A percentile compares a stretch with the other conserved stretches of the same genome.
Conservation (phyloP, 176 grass and related monocot genomes). For the Oryza rufipogon region DNA sequence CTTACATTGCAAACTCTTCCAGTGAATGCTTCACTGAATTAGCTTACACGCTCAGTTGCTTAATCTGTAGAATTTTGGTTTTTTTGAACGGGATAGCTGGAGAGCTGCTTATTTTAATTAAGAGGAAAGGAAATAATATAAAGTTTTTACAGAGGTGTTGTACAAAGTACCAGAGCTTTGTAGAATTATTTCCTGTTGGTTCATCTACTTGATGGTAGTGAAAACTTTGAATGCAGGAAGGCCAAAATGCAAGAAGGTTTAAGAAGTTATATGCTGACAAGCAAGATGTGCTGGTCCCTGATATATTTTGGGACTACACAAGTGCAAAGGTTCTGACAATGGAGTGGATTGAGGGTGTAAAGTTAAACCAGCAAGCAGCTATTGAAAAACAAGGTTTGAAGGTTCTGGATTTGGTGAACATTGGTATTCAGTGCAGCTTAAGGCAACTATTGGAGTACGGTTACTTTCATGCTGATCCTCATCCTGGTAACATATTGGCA, state of each 20-base stretch:
- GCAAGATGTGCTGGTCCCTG: conserved; percentile 88
- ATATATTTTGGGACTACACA: conserved; percentile 98
- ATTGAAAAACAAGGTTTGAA: conserved; percentile 91
- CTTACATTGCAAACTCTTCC: neutral
- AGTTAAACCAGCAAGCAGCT: conserved; percentile 84
- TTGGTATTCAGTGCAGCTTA: conserved; percentile 96
- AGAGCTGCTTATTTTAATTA: neutral
- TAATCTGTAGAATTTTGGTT: neutral
- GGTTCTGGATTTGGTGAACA: conserved; percentile 83
- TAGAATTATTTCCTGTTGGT: neutral
- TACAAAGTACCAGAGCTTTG: neutral
- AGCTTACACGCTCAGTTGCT: neutral
- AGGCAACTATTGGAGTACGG: conserved; percentile 95
- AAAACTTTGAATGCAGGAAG: conserved; percentile 63
- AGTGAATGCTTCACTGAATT: neutral
- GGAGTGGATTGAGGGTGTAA: conserved; percentile 96
- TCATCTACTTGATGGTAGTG: neutral
- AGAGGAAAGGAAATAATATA: neutral
- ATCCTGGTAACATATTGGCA: conserved; percentile 95
- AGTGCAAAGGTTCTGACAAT: conserved; percentile 91
- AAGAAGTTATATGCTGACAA: conserved; percentile 96
- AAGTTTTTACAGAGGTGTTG: neutral
- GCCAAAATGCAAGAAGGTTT: conserved; percentile 93
- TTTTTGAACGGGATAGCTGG: neutral
- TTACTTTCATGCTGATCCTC: conserved; percentile 92